Percentiles rank a stretch among this genome's conserved stretches.
Evolutionary conservation across 2,329 filamentous ascomycete species (phyloP).

Genomic region (Neonectria hederae): DNA sequence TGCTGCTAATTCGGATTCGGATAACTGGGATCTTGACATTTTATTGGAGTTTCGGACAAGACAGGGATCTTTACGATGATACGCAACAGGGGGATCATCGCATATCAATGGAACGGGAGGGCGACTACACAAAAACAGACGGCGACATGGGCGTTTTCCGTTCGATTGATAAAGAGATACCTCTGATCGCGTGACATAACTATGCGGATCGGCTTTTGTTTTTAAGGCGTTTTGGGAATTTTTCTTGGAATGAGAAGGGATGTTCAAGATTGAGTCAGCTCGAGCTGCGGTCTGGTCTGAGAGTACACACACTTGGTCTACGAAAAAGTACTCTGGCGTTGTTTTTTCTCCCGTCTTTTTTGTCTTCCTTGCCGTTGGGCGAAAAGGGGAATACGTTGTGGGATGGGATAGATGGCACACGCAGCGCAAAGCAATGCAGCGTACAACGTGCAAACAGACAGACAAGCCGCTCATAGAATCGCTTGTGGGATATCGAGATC

Average conservation of each 20-base stretch:
- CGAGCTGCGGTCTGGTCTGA: conserved; percentile 31
- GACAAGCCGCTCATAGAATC: conserved; percentile 30
- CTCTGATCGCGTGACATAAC: conserved; percentile 36
- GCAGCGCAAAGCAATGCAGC: conserved; percentile 21
- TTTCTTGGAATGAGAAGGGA: conserved; percentile 19
- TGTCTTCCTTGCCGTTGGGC: conserved; percentile 10
- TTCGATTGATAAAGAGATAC: conserved; percentile 44
- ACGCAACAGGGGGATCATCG: conserved; percentile 37
- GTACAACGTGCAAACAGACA: conserved; percentile 37
- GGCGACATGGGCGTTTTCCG: conserved; percentile 41
- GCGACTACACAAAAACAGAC: conserved; percentile 34
- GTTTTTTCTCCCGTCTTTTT: conserved; percentile 22
- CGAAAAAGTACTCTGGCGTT: conserved; percentile 24
- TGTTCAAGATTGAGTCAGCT: conserved; percentile 23
- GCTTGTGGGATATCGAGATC: conserved; percentile 25
- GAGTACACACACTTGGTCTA: conserved; percentile 25
- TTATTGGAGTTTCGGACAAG: conserved; percentile 36
- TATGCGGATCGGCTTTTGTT: conserved; percentile 35
- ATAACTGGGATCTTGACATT: conserved; percentile 19
- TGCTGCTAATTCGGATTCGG: conserved; percentile 15
- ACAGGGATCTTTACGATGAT: conserved; percentile 33
- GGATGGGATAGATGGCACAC: conserved; percentile 26
- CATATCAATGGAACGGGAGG: conserved; percentile 43
- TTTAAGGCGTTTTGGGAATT: conserved; percentile 10
- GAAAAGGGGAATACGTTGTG: conserved; percentile 23